Percentiles rank a stretch among this genome's conserved stretches.
phyloP scores from a whole-genome alignment of 148 eudicot species.

The Fagopyrum esculentum region DNA sequence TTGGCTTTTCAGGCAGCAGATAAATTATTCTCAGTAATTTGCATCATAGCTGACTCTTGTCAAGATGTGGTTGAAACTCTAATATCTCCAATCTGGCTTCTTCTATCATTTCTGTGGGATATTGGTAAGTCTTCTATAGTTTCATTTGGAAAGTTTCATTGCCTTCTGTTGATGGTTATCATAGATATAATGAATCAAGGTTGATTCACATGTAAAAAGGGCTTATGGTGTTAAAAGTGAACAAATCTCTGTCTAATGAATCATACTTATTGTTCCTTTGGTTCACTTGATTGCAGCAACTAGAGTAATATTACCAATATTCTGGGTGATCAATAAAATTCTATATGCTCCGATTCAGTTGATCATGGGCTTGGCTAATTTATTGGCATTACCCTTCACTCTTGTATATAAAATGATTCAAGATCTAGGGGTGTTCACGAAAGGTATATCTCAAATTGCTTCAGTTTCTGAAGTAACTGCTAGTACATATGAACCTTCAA shows the following conservation, averaged over 20 bases:
- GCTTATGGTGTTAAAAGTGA: too few species aligned
- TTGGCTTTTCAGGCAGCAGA: slow-evolving; percentile 25
- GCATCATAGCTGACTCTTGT: slow-evolving; percentile 34
- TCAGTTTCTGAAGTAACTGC: slow-evolving; percentile 49
- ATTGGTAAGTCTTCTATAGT: slow-evolving; percentile 38
- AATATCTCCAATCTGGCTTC: slow-evolving; percentile 54
- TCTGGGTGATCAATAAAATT: slow-evolving; percentile 38
- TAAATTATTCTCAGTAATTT: slow-evolving; percentile 7
- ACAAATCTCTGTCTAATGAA: background rate
- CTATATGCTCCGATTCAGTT: slow-evolving; percentile 49
- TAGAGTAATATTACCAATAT: slow-evolving; percentile 34
- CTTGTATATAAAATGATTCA: slow-evolving; percentile 31
- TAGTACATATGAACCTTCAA: slow-evolving; percentile 48
- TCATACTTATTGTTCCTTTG: background rate
- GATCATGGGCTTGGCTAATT: slow-evolving; percentile 33
- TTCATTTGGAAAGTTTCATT: background rate
- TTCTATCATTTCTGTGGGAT: slow-evolving; percentile 34
- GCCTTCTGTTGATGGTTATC: background rate
- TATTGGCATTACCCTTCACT: slow-evolving; percentile 25
- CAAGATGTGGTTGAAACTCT: slow-evolving; percentile 38
- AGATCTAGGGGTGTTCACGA: slow-evolving; percentile 31
- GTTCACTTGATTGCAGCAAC: slow-evolving; percentile 26
- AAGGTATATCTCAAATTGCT: slow-evolving; percentile 28
- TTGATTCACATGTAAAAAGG: too few species aligned
- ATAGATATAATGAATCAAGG: background rate